Evolutionary conservation across 495 filamentous ascomycete species (phyloP).

Genomic region (Aspergillus panamensis): DNA sequence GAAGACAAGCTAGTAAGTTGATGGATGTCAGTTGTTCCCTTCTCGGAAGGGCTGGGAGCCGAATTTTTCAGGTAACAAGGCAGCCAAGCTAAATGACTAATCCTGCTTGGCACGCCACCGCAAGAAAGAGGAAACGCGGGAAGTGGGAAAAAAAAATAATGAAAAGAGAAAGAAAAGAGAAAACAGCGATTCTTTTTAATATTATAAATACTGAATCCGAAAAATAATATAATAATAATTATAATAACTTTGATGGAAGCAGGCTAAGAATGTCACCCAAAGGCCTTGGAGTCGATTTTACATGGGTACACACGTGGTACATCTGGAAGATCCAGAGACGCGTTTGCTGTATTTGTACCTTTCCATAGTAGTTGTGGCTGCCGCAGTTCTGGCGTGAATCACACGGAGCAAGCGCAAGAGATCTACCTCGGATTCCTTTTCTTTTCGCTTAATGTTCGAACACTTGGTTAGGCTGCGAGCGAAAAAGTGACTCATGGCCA

Average conservation of each 20-base stretch:
- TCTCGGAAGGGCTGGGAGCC: conserved; percentile 21
- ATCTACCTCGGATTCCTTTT: not conserved
- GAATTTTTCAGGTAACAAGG: conserved; percentile 37
- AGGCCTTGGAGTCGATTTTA: not conserved
- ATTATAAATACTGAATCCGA: not conserved
- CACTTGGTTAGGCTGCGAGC: not conserved
- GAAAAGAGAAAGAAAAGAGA: not conserved
- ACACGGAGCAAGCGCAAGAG: not conserved
- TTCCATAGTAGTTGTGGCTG: not conserved
- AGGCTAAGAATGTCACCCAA: not conserved
- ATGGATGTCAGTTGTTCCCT: conserved; percentile 17
- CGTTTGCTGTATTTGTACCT: not conserved
- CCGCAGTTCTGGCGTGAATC: not conserved
- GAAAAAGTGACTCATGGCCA: not conserved
- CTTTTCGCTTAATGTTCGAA: not conserved
- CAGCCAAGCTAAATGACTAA: conserved; percentile 24
- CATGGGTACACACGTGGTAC: not conserved
- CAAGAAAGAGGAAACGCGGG: conserved; percentile 8
- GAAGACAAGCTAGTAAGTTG: conserved; percentile 5
- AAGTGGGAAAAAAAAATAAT: conserved; percentile 15
- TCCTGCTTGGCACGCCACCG: conserved; percentile 24
- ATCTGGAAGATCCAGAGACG: not conserved
- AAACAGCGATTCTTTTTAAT: not conserved
- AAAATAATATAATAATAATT: not conserved
- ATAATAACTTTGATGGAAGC: not conserved